Conservation (phyloP, 2,329 filamentous ascomycete genomes). For the Dactylellina drechsleri region DNA sequence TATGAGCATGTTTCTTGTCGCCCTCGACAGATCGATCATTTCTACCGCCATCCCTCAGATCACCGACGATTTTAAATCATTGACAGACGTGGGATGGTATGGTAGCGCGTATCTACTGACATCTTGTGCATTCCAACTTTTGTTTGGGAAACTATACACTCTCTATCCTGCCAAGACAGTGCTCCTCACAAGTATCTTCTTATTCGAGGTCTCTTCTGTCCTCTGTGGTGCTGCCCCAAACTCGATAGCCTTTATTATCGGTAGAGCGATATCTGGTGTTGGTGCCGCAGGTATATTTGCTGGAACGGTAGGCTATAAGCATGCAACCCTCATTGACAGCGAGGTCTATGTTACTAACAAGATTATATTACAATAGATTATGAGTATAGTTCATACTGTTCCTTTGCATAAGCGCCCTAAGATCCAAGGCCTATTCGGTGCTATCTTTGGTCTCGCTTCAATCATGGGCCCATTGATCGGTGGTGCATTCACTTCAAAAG, state of each 20-base stretch:
- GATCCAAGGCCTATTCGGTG: constrained; percentile 59
- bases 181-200: constrained; percentile 27
- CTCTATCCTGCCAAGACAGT: constrained; percentile 61
- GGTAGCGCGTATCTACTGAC: constrained; percentile 62
- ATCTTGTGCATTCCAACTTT: constrained; percentile 61
- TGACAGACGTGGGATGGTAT: constrained; percentile 62
- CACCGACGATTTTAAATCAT: constrained; percentile 65
- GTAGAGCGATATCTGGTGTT: constrained; percentile 67
- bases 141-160: constrained; percentile 63
- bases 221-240: constrained; percentile 68
- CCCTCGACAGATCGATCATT: constrained; percentile 68
- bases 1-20: constrained; percentile 69
- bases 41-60: constrained; percentile 68
- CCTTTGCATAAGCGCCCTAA: constrained; percentile 58
- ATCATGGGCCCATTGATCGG: constrained; percentile 66
- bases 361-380: constrained; percentile 65
- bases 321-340: background rate
- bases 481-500: constrained; percentile 66
- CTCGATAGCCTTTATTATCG: constrained; percentile 66
- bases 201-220: constrained; percentile 63
- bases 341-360: background rate
- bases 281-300: constrained; percentile 68
- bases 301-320: constrained; percentile 62
- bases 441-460: constrained; percentile 65
- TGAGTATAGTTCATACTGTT: constrained; percentile 62